Conservation (phyloP, 768 basidiomycete species). For the Clitopilus hobsonii region DNA sequence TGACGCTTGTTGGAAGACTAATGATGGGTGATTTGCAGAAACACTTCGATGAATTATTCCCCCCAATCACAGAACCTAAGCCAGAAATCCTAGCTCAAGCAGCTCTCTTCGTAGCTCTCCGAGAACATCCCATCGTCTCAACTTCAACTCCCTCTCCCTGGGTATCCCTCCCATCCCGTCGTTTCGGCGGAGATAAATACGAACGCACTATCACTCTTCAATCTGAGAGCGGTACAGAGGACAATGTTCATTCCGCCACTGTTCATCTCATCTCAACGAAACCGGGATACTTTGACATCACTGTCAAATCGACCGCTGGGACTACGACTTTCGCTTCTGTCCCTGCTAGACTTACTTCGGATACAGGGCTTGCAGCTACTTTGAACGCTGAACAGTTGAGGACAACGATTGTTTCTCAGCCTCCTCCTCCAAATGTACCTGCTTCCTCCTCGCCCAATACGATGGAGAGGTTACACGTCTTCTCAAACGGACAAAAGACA, state of each 20-base stretch:
- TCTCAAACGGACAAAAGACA: conserved; percentile 58
- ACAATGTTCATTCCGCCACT: conserved; percentile 27
- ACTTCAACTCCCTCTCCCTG: conserved; percentile 50
- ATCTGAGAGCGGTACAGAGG: conserved; percentile 40
- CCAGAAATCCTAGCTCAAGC: conserved; percentile 71
- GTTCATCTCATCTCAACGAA: conserved; percentile 33
- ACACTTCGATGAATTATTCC: conserved; percentile 81
- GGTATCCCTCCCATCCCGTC: conserved; percentile 62
- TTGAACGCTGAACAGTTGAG: conserved; percentile 43
- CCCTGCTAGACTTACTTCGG: conserved; percentile 49
- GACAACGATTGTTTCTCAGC: conserved; percentile 75
- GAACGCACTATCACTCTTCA: conserved; percentile 61
- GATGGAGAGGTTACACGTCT: conserved; percentile 75
- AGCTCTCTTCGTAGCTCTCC: conserved; percentile 69
- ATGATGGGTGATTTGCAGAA: conserved; percentile 43
- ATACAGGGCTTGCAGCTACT: conserved; percentile 49
- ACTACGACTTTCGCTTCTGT: conserved; percentile 42
- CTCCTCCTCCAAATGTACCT: conserved; percentile 46
- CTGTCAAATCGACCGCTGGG: conserved; percentile 30
- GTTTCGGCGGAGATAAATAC: conserved; percentile 74
- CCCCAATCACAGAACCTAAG: conserved; percentile 50
- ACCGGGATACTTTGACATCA: conserved; percentile 49
- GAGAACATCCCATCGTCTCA: conserved; percentile 40
- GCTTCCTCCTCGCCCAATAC: conserved; percentile 50
- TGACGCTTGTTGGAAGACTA: background rate